Conservation (phyloP, 176 grass and related monocot genomes). For the Oryza officinalis region DNA sequence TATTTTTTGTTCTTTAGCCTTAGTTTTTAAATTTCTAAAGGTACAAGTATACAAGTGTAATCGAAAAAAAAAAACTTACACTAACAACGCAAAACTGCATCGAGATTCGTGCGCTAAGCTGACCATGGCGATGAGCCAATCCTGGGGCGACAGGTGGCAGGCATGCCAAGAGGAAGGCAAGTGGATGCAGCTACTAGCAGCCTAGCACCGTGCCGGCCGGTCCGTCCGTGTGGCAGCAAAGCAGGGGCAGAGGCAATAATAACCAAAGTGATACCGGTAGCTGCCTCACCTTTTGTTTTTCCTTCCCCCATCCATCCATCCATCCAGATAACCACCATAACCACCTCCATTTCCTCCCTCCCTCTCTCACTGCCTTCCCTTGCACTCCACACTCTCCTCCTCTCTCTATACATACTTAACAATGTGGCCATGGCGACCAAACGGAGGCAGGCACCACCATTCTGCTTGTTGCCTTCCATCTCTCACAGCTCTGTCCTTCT, state of each 20-base stretch:
- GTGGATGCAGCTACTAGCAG: too few species aligned
- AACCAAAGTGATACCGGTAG: background rate
- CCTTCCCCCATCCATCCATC: slow-evolving; percentile 6
- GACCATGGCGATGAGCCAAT: too few species aligned
- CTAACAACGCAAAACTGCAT: too few species aligned
- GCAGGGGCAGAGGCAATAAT: background rate
- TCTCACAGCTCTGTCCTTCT: slow-evolving; percentile 5
- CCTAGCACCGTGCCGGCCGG: background rate
- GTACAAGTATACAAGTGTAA: too few species aligned
- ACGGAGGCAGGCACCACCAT: slow-evolving; percentile 7
- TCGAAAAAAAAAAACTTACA: too few species aligned
- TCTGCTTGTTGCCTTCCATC: background rate
- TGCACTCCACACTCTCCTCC: slow-evolving; percentile 64
- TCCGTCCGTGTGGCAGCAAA: background rate
- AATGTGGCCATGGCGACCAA: slow-evolving; percentile 32
- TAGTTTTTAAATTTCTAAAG: too few species aligned
- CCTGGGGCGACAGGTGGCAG: too few species aligned
- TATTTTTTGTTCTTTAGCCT: too few species aligned
- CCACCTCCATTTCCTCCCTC: slow-evolving; percentile 49
- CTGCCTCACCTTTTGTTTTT: background rate
- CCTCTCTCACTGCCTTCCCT: slow-evolving; percentile 60
- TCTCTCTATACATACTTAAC: slow-evolving; percentile 32
- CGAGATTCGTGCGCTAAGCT: too few species aligned
- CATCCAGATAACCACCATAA: slow-evolving; percentile 67
- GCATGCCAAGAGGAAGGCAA: too few species aligned